Conservation (phyloP, 257 asterid genomes). For the Plantago elongata region DNA sequence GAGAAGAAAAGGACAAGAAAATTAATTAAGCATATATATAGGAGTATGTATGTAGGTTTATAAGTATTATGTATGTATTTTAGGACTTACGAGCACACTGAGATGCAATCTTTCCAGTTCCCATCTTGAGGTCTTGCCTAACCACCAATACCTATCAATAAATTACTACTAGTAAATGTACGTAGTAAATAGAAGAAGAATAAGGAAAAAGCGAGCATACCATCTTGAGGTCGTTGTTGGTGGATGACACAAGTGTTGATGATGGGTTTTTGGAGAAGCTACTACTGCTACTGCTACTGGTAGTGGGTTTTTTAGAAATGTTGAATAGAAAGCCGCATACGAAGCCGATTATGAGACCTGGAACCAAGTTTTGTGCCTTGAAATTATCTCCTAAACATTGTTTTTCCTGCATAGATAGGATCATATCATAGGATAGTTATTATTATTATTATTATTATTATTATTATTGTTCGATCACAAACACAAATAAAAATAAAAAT, state of each 20-base stretch:
- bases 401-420: no score
- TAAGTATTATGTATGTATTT: no score
- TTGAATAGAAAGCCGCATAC: slow-evolving; percentile 66
- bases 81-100: slow-evolving; percentile 99
- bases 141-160: slow-evolving; percentile 79
- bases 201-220: slow-evolving; percentile 27
- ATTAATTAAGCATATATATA: no score
- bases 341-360: slow-evolving; percentile 88
- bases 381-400: slow-evolving; percentile 78
- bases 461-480: no score
- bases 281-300: no score
- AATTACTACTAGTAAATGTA: no score
- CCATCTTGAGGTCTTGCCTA: slow-evolving; percentile 95
- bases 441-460: no score
- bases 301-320: slow-evolving; percentile 55
- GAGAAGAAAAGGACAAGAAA: no score
- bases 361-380: slow-evolving; percentile 87
- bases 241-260: slow-evolving; percentile 29
- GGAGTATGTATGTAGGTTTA: no score
- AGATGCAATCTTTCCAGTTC: slow-evolving; percentile 89
- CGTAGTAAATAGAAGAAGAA: no score
- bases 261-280: slow-evolving; percentile 38
- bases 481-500: no score
- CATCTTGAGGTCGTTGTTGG: slow-evolving; percentile 63
- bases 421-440: no score